Percentiles rank a stretch among this genome's conserved stretches.
These are phyloP conservation scores for Diospyros lotus DNA, from an alignment of 148 eudicot species.

Conservation along the genomic window DNA sequence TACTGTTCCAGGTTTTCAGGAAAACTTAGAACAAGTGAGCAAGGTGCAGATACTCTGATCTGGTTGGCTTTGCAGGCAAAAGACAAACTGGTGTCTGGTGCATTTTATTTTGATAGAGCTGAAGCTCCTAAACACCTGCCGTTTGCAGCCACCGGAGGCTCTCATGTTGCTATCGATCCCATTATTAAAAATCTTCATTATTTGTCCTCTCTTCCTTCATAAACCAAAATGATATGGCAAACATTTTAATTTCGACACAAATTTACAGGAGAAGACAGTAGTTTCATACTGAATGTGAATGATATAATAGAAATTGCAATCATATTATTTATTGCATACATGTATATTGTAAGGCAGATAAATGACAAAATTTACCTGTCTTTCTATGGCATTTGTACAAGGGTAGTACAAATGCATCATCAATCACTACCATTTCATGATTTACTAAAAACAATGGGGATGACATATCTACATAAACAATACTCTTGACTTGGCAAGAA, in stretches of 20 bases:
- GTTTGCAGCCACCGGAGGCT: slow-evolving; percentile 57
- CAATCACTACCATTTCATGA: too few relatives aligned
- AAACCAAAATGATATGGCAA: background rate
- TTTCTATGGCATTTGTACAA: too few relatives aligned
- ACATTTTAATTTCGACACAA: too few relatives aligned
- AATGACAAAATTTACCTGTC: too few relatives aligned
- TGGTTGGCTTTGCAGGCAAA: slow-evolving; percentile 83
- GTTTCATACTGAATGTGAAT: too few relatives aligned
- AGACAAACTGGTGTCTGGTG: slow-evolving; percentile 64
- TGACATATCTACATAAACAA: too few relatives aligned
- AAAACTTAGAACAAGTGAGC: slow-evolving; percentile 68
- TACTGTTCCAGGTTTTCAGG: slow-evolving; percentile 50
- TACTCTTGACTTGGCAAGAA: background rate
- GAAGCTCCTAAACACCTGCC: slow-evolving; percentile 82
- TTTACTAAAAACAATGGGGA: background rate
- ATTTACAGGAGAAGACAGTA: too few relatives aligned
- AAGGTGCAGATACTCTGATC: slow-evolving; percentile 85
- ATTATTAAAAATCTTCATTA: slow-evolving; percentile 43
- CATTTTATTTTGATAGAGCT: slow-evolving; percentile 85
- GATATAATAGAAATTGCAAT: too few relatives aligned
- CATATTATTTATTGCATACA: too few relatives aligned
- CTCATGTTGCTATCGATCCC: slow-evolving; percentile 60
- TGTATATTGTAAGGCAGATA: too few relatives aligned
- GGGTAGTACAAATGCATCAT: too few relatives aligned
- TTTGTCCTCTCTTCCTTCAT: slow-evolving; percentile 30